Base-by-base conservation (phyloP, 1,284 basidiomycete genomes). In the Ganoderma lingzhi region DNA sequence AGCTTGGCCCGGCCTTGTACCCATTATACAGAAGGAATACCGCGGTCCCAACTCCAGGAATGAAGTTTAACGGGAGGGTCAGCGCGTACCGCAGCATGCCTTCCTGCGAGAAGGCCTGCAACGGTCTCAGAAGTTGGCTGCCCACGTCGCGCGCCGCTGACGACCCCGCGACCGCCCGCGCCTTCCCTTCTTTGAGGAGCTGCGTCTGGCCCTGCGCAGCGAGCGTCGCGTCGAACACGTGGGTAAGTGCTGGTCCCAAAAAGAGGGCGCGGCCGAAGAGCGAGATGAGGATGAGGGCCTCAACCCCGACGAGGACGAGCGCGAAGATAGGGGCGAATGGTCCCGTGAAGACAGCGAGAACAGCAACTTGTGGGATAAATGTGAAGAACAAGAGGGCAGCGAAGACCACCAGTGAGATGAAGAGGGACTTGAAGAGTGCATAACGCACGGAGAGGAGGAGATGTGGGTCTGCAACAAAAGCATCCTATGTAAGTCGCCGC, bases 281-380 rank as follows among this genome's bases (percentile, higher is more conserved):
- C 59, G 80, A 82, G 76, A 87, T 78, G 65, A 88, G 74, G 67
- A 80, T 71, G 32, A 80, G 70, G 32, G 80, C 79, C 71, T 83
- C 82, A 55, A 79, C 80, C 56, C 79, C 77, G 61, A 83, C 78
- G 64, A 83, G 76, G 41, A 79, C 58, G 56, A 79, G 72, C n/a
- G 82, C 82, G 58, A 80, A 76, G 28, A 82, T 61, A 1, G 80
- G 80, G 5, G 85, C 85, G 35, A 92, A 79, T 2, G 90, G 90
- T 0, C 91, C 91, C 0, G 87, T 86, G 73, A 93, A 84, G 61
- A 91, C 70, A 1, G 88, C 86, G 48, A 92, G 87, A 67, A 92
- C 80, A 39, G 88, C 89, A 48, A 90, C 87, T 78, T 92, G 90
- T 1, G 91, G 92, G 17, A 92, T 76, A 79, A 90, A 93, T 53